These are phyloP conservation scores for Aureobasidium sp. DNA, from an alignment of 2,329 filamentous ascomycete species.

Conservation along the genomic window DNA sequence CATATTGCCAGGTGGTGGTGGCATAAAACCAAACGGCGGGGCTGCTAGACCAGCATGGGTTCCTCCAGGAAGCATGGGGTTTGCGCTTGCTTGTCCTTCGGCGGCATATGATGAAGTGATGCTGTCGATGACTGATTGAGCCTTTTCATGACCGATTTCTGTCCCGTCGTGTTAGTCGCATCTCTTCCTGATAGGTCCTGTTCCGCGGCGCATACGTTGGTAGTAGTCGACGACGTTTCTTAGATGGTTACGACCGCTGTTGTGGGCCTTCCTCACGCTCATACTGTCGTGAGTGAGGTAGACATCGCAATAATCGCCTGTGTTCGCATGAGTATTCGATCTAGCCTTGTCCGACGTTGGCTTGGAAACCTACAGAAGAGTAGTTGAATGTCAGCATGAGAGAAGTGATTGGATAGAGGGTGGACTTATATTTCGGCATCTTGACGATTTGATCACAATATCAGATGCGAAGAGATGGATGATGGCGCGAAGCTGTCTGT, in stretches of 20 bases:
- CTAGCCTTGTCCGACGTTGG: not conserved
- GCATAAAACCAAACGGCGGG: conserved; percentile 40
- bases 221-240: conserved; percentile 99
- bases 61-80: conserved; percentile 60
- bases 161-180: conserved; percentile 15
- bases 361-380: conserved; percentile 21
- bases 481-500: not conserved
- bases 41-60: conserved; percentile 43
- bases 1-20: conserved; percentile 30
- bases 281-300: conserved; percentile 99
- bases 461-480: not conserved
- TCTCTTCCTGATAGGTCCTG: not conserved
- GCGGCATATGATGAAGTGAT: conserved; percentile 94
- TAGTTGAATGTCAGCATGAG: conserved; percentile 18
- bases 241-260: conserved; percentile 90
- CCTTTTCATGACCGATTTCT: conserved; percentile 98
- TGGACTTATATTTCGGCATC: conserved; percentile 24
- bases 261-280: conserved; percentile 98
- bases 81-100: conserved; percentile 79
- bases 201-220: conserved; percentile 56
- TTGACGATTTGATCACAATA: not conserved
- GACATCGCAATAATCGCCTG: conserved; percentile 95
- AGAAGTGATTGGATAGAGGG: not conserved
- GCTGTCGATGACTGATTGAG: conserved; percentile 94
- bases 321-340: not conserved